Evolutionary conservation across 208 protist genomes (phyloP), one percentile per base, ranked within the genome.

Genomic region (Acanthamoeba polyphaga): DNA sequence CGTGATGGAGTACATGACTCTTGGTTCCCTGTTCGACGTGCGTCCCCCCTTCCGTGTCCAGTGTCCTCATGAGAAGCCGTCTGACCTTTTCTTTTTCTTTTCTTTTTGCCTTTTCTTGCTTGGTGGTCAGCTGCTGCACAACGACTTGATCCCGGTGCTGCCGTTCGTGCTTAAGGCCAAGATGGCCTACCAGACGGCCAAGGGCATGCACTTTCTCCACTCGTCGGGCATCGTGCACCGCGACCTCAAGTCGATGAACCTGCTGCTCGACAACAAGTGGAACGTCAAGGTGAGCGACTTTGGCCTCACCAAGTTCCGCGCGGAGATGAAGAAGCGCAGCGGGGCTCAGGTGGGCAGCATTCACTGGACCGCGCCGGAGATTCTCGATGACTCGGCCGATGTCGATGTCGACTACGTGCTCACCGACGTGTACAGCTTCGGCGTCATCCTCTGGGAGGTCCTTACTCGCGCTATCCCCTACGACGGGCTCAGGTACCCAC

Each of bases 131-230:
- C 78, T 87, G 80, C 32, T 89, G n/a, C 46, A 66, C 29, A 89
- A 89, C 32, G 80, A 89, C 24, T n/a, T 89, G 27, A 60, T 89
- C 3, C 53, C 80, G 51, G 51, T 58, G 9, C 22, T 89, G 1
- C 80, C 80, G 80, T 64, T 66, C 13, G 29, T 43, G 51, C 49
- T 89, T n/a, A 60, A 43, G 53, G 51, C 32, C 80, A 89, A 64
- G 80, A 89, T 89, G 80, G 51, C 51, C 51, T 64, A 64, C 53
- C 80, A 89, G 53, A 43, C 80, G 13, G 46, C 80, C 49, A 89
- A 43, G 80, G 80, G 80, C 80, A 89, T 89, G 80, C 51, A 89
- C 51, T 89, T 89, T 53, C 53, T 89, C 1, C 80, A 89, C 22
- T 89, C 80, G 51, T 15, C 34, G 24, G 62, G 62, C 27, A 29